Evolutionary conservation across 768 basidiomycete species (phyloP).

Genomic region (Calocybe gangraenosa): DNA sequence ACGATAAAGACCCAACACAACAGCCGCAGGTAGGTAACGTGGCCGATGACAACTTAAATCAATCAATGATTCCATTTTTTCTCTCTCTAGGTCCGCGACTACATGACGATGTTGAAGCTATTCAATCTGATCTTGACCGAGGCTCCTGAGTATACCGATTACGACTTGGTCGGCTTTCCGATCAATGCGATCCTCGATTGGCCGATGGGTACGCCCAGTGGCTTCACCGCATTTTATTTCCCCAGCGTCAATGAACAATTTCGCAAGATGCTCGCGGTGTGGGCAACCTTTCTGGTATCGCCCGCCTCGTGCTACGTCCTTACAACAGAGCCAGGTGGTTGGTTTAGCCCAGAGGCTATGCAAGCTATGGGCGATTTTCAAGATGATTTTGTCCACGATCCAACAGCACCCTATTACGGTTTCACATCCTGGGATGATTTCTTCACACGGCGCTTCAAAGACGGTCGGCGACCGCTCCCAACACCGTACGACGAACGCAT

Average conservation of each 20-base stretch:
- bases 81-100: conserved; percentile 36
- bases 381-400: conserved; percentile 5
- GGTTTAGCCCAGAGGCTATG: conserved; percentile 33
- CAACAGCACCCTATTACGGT: conserved; percentile 4
- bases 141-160: conserved; percentile 36
- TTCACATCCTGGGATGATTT: conserved; percentile 34
- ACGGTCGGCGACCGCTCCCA: conserved; percentile 30
- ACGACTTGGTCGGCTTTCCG: conserved; percentile 41
- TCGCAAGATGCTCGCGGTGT: conserved; percentile 45
- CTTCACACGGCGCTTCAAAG: conserved; percentile 37
- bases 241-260: conserved; percentile 41
- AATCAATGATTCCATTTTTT: neutral
- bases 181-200: conserved; percentile 42
- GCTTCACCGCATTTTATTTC: conserved; percentile 30
- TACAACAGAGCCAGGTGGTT: conserved; percentile 32
- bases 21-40: conserved; percentile 4
- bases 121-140: conserved; percentile 40
- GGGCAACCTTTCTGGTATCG: conserved; percentile 43
- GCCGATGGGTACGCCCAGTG: conserved; percentile 32
- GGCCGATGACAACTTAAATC: neutral
- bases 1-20: conserved; percentile 7
- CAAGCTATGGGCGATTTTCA: conserved; percentile 8
- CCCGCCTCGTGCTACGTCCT: conserved; percentile 40
- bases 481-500: conserved; percentile 20
- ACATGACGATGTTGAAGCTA: conserved; percentile 32